phyloP scores from a whole-genome alignment of 768 basidiomycete species.

The Rhodosporidiobolus sp. region DNA sequence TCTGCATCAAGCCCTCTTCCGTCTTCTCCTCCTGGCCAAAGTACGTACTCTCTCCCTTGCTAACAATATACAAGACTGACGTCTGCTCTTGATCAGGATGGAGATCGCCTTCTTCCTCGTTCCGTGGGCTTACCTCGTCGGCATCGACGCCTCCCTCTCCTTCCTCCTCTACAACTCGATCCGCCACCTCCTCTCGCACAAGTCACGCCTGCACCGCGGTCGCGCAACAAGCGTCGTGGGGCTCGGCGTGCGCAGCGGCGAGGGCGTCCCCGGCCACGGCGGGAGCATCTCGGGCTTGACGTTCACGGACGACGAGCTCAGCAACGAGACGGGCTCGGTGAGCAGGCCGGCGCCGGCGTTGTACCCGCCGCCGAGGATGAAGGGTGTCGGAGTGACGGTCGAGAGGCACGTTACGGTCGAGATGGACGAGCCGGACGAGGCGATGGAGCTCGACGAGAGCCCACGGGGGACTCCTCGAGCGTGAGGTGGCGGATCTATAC shows the following conservation, averaged over 20 bases:
- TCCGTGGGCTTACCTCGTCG: slow-evolving; percentile 18
- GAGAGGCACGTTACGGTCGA: background rate
- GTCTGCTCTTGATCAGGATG: background rate
- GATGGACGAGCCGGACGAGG: background rate
- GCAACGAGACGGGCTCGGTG: background rate
- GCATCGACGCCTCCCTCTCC: slow-evolving; percentile 8
- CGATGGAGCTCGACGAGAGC: background rate
- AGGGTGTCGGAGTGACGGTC: background rate
- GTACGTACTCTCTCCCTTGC: background rate
- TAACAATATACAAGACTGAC: accelerated
- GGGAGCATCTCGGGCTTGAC: slow-evolving; percentile 1
- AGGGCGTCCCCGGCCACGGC: background rate
- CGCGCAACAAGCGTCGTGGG: background rate
- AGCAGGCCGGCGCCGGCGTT: background rate
- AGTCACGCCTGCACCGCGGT: background rate
- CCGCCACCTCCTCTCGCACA: background rate
- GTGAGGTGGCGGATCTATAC: too few relatives aligned
- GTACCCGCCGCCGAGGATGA: background rate
- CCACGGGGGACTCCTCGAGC: too few relatives aligned
- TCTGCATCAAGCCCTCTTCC: background rate
- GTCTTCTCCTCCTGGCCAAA: background rate
- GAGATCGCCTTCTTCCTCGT: slow-evolving; percentile 11
- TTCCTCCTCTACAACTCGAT: slow-evolving; percentile 10
- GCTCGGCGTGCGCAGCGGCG: background rate
- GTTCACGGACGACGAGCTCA: background rate